Base-by-base conservation (phyloP, 768 basidiomycete genomes). In the Paxillus rubicundulus region DNA sequence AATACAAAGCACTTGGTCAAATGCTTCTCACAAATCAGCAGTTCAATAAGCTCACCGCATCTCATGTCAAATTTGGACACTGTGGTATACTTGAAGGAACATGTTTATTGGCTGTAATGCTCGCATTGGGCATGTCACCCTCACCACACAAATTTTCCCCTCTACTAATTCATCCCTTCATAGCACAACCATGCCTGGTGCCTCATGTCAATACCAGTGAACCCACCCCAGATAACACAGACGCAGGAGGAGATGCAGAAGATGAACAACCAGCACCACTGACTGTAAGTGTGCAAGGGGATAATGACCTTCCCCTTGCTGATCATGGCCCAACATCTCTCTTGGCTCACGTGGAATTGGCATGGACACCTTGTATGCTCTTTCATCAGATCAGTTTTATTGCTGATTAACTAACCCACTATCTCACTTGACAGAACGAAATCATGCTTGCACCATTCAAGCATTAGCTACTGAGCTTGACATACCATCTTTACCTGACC, bases 21-120 rank as follows among this genome's bases (percentile, higher is more conserved):
- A 72, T 72, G 68, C 64, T 71, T 1, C 39, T 61, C 0, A 45
- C 24, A 9, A 71, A 67, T 34, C 56, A 65, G 30, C 55, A 53
- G 1, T 45, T 68, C 2, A 64, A 72, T 45, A 69, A 70, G 53
- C 54, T 66, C 2, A 57, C 57, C 8, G 64, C 58, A 3, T 41
- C 57, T 2, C 58, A 54, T 1, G 49, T 55, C 1, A 46, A 67
- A 37, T 63, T 71, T 28, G 27, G 40, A 12, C 30, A 44, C 5
- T 37, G 47, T 2, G 59, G 62, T 3, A 65, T 71, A 59, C 49
- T 71, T 0, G n/a, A 39, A 3, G 52, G 34, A 4, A 46, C 45
- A 13, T 53, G 18, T 12, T 13, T 43, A 12, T 10, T 39, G 48
- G 32, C 28, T 40, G 12, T 32, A 7, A 20, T 32, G 10, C 3